Conservation (phyloP, 139 green algal species). For the Closterium sp. region DNA sequence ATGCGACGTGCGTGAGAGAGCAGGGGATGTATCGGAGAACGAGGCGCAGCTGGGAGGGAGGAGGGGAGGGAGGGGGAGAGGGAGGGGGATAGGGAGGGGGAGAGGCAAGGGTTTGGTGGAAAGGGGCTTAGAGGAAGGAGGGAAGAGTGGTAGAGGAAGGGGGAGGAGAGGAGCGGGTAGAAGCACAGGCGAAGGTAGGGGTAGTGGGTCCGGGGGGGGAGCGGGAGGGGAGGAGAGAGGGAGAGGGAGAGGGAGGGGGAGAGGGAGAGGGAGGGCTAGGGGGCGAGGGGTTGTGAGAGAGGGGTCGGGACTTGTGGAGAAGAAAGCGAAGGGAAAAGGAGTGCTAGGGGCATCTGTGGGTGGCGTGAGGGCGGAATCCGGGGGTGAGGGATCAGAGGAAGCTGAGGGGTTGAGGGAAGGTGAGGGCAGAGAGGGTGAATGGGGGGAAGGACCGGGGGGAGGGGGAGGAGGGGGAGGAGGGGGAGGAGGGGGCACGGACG, state of each 20-base stretch:
- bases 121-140: background rate
- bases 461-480: no score
- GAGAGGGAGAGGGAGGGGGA: background rate
- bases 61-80: background rate
- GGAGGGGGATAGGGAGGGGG: background rate
- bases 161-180: background rate
- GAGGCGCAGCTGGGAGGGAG: background rate
- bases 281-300: background rate
- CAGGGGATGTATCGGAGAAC: background rate
- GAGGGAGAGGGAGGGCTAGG: background rate
- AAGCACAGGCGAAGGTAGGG: no score
- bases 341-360: background rate
- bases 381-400: background rate
- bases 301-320: background rate
- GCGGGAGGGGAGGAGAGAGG: background rate
- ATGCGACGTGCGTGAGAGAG: background rate
- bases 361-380: background rate
- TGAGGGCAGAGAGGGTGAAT: background rate
- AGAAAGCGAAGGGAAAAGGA: background rate
- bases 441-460: no score
- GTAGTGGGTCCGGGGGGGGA: background rate
- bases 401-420: background rate
- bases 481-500: background rate
- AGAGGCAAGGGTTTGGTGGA: background rate
- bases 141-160: background rate